Percentiles rank a stretch among this genome's conserved stretches.
These are phyloP conservation scores for Globisporangium radiosum DNA, from an alignment of 352 stramenopile species.

Conservation along the genomic window DNA sequence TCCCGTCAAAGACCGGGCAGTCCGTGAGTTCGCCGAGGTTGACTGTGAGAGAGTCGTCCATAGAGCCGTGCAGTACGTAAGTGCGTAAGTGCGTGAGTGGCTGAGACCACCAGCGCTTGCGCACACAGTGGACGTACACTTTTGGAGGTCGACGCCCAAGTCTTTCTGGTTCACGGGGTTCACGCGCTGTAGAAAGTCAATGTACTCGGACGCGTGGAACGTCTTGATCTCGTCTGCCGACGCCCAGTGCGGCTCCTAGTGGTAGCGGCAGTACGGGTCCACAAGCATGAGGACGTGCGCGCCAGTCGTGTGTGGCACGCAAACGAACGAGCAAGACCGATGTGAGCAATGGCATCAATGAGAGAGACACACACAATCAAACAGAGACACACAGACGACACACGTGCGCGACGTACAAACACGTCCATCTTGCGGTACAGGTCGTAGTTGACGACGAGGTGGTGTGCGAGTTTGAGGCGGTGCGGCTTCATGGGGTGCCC, in stretches of 20 bases:
- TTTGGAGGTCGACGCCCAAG: constrained; percentile 57
- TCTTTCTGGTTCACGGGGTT: constrained; percentile 93
- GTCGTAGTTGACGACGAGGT: constrained; percentile 97
- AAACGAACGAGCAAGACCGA: neutral
- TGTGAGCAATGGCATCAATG: neutral
- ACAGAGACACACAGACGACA: neutral
- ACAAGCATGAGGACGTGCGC: too few relatives aligned
- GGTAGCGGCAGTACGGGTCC: neutral
- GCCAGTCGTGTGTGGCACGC: too few relatives aligned
- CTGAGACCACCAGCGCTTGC: neutral
- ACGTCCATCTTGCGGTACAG: constrained; percentile 99
- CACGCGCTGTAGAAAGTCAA: constrained; percentile 95
- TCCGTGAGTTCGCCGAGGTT: constrained; percentile 96
- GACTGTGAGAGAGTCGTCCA: constrained; percentile 42
- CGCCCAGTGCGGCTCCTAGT: constrained; percentile 72
- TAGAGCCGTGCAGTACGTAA: too few relatives aligned
- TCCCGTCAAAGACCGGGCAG: constrained; percentile 98
- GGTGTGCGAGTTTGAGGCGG: constrained; percentile 96
- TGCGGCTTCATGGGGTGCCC: constrained; percentile 97
- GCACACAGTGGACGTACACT: constrained; percentile 37
- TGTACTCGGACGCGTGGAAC: constrained; percentile 98
- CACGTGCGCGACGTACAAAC: constrained; percentile 66
- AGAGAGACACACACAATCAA: neutral
- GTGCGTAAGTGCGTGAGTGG: neutral
- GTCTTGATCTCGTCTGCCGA: constrained; percentile 91